Evolutionary conservation across 1,284 basidiomycete species (phyloP), one percentile per base, ranked within the genome.

Genomic region (Phellinidium pouzarii): DNA sequence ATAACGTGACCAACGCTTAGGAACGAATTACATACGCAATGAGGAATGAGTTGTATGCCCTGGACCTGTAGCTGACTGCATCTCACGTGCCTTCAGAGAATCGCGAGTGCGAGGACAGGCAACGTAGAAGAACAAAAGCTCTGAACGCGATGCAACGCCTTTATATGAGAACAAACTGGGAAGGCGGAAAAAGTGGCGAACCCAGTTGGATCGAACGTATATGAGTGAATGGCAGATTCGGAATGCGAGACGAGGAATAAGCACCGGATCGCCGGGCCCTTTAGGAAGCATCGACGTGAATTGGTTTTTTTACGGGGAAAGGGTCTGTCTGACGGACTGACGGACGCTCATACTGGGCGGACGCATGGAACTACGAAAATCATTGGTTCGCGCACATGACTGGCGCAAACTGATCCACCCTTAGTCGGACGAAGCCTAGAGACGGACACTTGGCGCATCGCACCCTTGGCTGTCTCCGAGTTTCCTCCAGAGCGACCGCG

Each of bases 31-130:
- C 77, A 43, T 66, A 82, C 79, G 79, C 50, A 82, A 74, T 46
- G 76, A 70, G 34, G 79, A 78, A 58, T 82, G 80, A 0, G 80
- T 82, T 17, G 48, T 47, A 37, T 49, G 43, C 2, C 55, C 52
- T 2, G 43, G 20, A 19, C 29, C 34, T 25, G 27, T 11, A 11
- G 22, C 19, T 17, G 38, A 4, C 36, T 50, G 55, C 51, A 56
- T 50, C 23, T 50, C 14, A 42, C 8, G 37, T 17, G n/a, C 37
- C 11, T 26, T 34, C 14, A 19, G 40, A 26, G 25, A 43, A 11
- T 40, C 11, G 26, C 17, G 7, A 38, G 37, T 38, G 7, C 12
- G 29, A 31, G 12, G 7, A 17, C 11, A 11, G 37, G n/a, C n/a
- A 14, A 38, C n/a, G n/a, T 17, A 17, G n/a, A 4, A 17, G 7